Percentiles rank a stretch among this genome's conserved stretches.
These are phyloP conservation scores for Erysimum pusillum DNA, from an alignment of 441 rosid genomes.

Conservation along the genomic window DNA sequence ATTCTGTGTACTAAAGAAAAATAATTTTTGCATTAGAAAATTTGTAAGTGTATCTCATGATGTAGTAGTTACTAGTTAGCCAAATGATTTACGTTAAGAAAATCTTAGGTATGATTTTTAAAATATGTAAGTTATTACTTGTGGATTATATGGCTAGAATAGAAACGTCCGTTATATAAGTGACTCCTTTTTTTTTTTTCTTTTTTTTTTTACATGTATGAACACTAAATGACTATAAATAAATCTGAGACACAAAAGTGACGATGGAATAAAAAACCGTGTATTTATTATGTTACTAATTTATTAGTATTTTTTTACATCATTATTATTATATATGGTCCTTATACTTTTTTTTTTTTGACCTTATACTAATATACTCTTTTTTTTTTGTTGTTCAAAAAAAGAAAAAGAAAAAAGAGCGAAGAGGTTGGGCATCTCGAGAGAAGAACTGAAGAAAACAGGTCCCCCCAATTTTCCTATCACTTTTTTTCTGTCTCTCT, in stretches of 20 bases:
- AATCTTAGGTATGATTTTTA: not conserved
- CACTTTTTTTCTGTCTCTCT: conserved; percentile 3
- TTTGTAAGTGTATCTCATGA: not conserved
- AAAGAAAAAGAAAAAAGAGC: conserved; percentile 1
- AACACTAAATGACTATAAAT: not conserved
- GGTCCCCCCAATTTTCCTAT: conserved; percentile 35
- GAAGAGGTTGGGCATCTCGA: conserved; percentile 42
- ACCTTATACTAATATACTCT: too few species aligned
- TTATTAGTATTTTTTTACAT: too few species aligned
- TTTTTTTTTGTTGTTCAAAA: too few species aligned
- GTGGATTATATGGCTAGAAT: not conserved
- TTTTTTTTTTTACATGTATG: not conserved
- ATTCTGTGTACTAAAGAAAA: not conserved
- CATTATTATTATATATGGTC: too few species aligned
- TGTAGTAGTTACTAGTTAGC: conserved; percentile 6
- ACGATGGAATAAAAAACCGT: not conserved
- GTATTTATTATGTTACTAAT: not conserved
- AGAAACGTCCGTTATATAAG: not conserved
- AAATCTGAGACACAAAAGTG: not conserved
- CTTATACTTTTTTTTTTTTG: too few species aligned
- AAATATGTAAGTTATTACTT: not conserved
- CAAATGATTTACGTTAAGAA: not conserved
- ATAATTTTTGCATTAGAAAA: not conserved
- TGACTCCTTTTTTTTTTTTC: too few species aligned
- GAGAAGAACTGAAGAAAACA: conserved; percentile 43